Conservation (phyloP, 164 flowering plant species). For the Saururus chinensis region DNA sequence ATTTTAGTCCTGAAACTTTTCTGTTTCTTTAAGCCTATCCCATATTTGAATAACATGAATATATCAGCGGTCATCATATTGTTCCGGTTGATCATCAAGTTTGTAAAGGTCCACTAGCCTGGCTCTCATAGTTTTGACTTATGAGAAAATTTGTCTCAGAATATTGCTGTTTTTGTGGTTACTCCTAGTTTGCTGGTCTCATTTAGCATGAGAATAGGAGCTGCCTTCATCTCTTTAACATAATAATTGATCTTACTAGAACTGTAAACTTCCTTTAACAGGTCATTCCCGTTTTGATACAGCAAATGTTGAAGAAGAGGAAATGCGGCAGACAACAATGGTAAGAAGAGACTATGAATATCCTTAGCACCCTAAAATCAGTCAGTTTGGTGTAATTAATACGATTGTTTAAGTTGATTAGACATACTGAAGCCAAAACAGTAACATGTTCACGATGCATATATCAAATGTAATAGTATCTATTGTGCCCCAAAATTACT, state of each 20-base stretch:
- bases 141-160: not conserved
- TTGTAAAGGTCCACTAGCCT: too few species aligned
- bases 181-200: not conserved
- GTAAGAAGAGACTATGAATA: too few species aligned
- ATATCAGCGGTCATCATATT: too few species aligned
- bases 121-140: not conserved
- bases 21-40: not conserved
- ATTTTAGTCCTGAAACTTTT: too few species aligned
- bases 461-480: not conserved
- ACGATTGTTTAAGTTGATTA: not conserved
- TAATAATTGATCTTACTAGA: not conserved
- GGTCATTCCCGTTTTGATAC: constrained; percentile 33
- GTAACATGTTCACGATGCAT: not conserved
- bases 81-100: too few species aligned
- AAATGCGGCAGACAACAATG: constrained; percentile 17
- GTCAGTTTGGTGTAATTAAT: too few species aligned
- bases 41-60: too few species aligned
- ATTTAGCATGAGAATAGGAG: not conserved
- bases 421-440: not conserved
- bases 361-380: not conserved
- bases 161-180: not conserved
- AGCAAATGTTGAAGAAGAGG: constrained; percentile 28
- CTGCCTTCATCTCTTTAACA: not conserved
- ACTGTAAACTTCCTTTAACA: constrained; percentile 4
- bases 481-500: not conserved